These are phyloP conservation scores for Zygoascus sp. DNA, from an alignment of 1,139 yeast genomes.

Conservation along the genomic window DNA sequence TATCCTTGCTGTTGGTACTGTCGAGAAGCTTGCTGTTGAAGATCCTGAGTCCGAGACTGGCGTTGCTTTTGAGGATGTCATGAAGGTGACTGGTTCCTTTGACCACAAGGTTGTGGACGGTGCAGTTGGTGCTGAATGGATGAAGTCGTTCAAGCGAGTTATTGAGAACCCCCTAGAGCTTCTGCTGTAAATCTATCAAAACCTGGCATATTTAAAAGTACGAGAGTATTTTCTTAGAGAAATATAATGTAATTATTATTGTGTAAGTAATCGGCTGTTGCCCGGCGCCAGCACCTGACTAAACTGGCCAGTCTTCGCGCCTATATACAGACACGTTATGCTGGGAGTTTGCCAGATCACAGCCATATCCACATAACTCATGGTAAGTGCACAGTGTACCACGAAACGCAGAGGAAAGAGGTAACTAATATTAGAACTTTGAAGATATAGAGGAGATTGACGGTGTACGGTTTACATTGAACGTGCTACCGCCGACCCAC, in stretches of 20 bases:
- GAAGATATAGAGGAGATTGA: constrained; percentile 46
- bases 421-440: constrained; percentile 40
- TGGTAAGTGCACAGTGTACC: not conserved
- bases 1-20: constrained; percentile 90
- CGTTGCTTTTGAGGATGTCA: constrained; percentile 83
- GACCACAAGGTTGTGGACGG: constrained; percentile 98
- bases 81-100: constrained; percentile 90
- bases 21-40: constrained; percentile 88
- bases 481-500: constrained; percentile 55
- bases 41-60: constrained; percentile 90
- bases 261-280: no score
- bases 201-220: constrained; percentile 1
- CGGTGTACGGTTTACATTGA: constrained; percentile 68
- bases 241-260: not conserved
- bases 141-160: constrained; percentile 84
- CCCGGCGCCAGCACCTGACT: no score
- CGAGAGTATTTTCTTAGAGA: not conserved
- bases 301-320: no score
- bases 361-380: not conserved
- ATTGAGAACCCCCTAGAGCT: constrained; percentile 95
- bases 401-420: no score
- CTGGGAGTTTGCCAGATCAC: constrained; percentile 3
- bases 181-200: constrained; percentile 50
- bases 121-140: constrained; percentile 95
- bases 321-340: not conserved